Evolutionary conservation across 2,329 filamentous ascomycete species (phyloP), one percentile per base, ranked within the genome.

Genomic region (Torrubiella hemipterigena): DNA sequence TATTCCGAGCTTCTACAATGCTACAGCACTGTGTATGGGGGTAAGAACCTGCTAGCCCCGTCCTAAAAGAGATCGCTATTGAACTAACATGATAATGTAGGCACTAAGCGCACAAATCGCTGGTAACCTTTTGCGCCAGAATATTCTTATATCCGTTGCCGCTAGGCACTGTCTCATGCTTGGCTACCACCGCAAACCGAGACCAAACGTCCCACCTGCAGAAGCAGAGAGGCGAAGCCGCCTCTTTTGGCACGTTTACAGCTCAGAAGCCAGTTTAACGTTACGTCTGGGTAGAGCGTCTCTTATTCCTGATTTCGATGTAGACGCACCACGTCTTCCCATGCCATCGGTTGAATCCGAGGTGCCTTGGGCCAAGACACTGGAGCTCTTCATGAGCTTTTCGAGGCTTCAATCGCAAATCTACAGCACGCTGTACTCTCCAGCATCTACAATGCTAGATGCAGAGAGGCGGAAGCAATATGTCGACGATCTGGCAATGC

Each of bases 221-320:
- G 32, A 38, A 21, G 31, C 40, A 2, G 29, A 37, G 12, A 30
- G 32, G 13, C 36, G 31, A 17, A 31, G 40, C 5, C 32, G 34
- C 2, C 24, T 43, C 4, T 43, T 43, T 20, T 43, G 41, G 41
- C 40, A 42, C 23, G 30, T 42, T 13, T 43, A 41, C 27, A 35
- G 40, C 8, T 38, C 40, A 3, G 40, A 42, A 8, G 30, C 34
- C 6, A 31, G 40, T 4, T 27, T 43, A 2, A 36, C 38, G 4
- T 37, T 43, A 7, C 30, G 36, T 4, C 35, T 42, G 14, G 41
- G 41, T 0, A 39, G 39, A 13, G 40, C 38, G 6, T 18, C 38
- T 4, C 32, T 43, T 4, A 39, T 43, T 3, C 38, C 40, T 13
- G 33, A 39, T 3, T 39, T 33, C 12, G 41, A 43, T 7, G 33